Evolutionary conservation across 2,329 filamentous ascomycete genomes (phyloP).

Genomic region (Tothia fuscella): DNA sequence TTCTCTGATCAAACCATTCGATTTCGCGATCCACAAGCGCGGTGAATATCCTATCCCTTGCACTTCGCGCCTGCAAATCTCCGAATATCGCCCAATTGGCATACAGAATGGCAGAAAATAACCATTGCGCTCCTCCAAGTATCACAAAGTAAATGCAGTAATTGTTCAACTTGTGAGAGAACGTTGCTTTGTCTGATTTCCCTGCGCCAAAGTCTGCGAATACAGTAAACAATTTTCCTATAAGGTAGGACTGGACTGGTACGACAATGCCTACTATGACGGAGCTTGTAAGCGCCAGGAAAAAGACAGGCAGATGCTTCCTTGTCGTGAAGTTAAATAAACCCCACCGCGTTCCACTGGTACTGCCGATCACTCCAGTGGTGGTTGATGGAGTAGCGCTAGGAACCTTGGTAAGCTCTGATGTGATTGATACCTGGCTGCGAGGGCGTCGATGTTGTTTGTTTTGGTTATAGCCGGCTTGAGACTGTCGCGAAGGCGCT

Average conservation of each 20-base stretch:
- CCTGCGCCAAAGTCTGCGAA: slow-evolving; percentile 56
- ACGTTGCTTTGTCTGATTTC: slow-evolving; percentile 33
- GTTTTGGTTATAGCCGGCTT: no score
- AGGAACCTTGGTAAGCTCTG: no score
- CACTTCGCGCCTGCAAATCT: slow-evolving; percentile 61
- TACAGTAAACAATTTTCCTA: slow-evolving; percentile 63
- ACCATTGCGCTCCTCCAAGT: slow-evolving; percentile 54
- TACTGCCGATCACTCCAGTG: no score
- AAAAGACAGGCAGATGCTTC: slow-evolving; percentile 44
- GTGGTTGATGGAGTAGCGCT: no score
- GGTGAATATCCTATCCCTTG: slow-evolving; percentile 53
- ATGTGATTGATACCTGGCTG: no score
- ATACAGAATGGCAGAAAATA: slow-evolving; percentile 56
- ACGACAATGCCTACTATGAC: slow-evolving; percentile 49
- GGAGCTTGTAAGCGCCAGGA: slow-evolving; percentile 44
- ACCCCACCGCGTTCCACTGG: slow-evolving; percentile 32
- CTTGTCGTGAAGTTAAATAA: slow-evolving; percentile 65
- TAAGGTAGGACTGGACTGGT: slow-evolving; percentile 55
- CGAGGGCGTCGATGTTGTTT: no score
- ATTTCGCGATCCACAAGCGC: slow-evolving; percentile 62
- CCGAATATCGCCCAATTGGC: slow-evolving; percentile 65
- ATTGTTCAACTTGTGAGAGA: slow-evolving; percentile 33
- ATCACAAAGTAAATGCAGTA: slow-evolving; percentile 39
- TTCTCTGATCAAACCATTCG: slow-evolving; percentile 67
- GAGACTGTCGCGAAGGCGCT: no score